Base-by-base conservation (phyloP, 352 stramenopile genomes). In the Blastocystis sp. region DNA sequence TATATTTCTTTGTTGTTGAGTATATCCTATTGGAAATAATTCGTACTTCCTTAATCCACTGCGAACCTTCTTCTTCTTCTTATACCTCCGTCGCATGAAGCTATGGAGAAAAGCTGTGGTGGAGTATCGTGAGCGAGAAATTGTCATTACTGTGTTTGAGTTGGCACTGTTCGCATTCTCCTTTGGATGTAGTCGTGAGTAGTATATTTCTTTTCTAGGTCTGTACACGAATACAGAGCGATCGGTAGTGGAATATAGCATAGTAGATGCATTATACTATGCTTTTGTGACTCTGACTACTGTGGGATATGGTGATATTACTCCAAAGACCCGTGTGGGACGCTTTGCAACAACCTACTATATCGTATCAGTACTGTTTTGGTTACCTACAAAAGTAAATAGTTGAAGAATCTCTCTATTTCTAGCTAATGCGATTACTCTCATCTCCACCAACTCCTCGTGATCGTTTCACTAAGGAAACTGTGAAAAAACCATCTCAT, bases 61-160 rank as follows among this genome's bases (percentile, higher is more conserved):
- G 33, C 73, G 73, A 37, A 84, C 73, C 30, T 84, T 84, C 73
- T 84, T 66, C 73, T 84, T 84, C 73, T 84, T 84, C 73, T 57
- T 84, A 13, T 60, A 66, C 33, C 73, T 84, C 13, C 73, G 73
- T 27, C 57, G 59, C 15, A 84, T 84, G 73, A 84, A 84, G 27
- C 73, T 84, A n/a, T 84, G 73, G 73, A 33, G 40, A 0, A 56
- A 84, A 17, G 73, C 73, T 37, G 40, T 84, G 15, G 27, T 54
- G 24, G 56, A 37, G 5, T 40, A 56, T 13, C 22, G 73, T 33
- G 53, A 84, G 6, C 51, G 73, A 27, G 73, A 84, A 30, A 64
- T 84, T 4, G 27, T 66, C 9, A 84, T 84, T 57, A 84, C 73
- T 22, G 53, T 84, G n/a, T 53, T n/a, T 37, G 73, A 84, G n/a